phyloP scores from a whole-genome alignment of 2,329 filamentous ascomycete genomes.

The Alternaria sp. region DNA sequence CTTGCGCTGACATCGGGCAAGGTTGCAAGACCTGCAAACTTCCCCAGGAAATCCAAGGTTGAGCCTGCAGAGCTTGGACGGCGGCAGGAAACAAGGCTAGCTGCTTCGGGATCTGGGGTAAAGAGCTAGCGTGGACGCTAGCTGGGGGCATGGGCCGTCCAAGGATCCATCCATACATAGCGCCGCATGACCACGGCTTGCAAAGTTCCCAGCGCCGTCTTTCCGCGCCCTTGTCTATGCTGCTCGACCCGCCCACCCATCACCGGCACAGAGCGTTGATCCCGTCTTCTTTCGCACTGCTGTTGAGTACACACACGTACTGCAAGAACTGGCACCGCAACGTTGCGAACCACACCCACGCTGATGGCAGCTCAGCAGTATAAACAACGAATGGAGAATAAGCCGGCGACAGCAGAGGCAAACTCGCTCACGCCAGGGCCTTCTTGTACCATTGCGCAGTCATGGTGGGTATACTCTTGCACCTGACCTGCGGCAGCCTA shows the following conservation, averaged over 20 bases:
- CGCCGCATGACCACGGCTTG: conserved; percentile 27
- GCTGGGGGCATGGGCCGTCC: conserved; percentile 22
- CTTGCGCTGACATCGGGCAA: conserved; percentile 17
- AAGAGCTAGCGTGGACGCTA: conserved; percentile 25
- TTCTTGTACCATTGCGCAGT: conserved; percentile 34
- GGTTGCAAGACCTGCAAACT: conserved; percentile 11
- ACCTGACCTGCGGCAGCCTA: conserved; percentile 41
- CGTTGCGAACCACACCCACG: neutral
- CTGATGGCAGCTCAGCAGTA: neutral
- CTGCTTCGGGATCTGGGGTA: conserved; percentile 23
- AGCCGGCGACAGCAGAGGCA: conserved; percentile 7
- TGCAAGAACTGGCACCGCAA: neutral
- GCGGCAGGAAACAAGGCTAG: conserved; percentile 26
- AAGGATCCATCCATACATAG: conserved; percentile 18
- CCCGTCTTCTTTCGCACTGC: conserved; percentile 1
- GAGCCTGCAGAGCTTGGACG: conserved; percentile 22
- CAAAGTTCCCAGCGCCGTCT: conserved; percentile 14
- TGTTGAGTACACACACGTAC: neutral
- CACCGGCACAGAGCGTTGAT: conserved; percentile 6
- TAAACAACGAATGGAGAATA: neutral
- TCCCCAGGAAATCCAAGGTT: conserved; percentile 22
- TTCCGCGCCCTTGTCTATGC: conserved; percentile 20
- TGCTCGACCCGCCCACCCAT: conserved; percentile 18
- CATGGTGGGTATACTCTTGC: conserved; percentile 29
- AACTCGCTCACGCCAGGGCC: conserved; percentile 18